Percentiles rank a stretch among this genome's conserved stretches.
Conservation (phyloP, 2,329 filamentous ascomycete species). For the Paecilomyces dactylethromorphus region DNA sequence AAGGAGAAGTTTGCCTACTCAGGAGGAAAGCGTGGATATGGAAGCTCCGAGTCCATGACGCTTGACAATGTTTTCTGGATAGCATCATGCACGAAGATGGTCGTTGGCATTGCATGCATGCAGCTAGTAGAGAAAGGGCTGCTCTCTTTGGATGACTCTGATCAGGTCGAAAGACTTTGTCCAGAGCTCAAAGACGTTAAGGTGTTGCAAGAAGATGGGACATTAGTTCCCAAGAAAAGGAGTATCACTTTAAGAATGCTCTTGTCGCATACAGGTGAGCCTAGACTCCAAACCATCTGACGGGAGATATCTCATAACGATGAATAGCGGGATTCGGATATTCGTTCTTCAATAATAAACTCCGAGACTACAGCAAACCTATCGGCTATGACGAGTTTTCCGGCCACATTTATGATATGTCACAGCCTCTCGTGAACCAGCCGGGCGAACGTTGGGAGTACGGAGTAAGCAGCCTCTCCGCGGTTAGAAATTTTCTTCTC, state of each 20-base stretch:
- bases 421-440: slow-evolving; percentile 53
- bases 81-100: slow-evolving; percentile 46
- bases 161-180: slow-evolving; percentile 32
- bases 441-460: slow-evolving; percentile 59
- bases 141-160: slow-evolving; percentile 35
- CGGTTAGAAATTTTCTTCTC: slow-evolving; percentile 1
- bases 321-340: slow-evolving; percentile 51
- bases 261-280: slow-evolving; percentile 40
- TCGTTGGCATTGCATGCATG: slow-evolving; percentile 41
- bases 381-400: slow-evolving; percentile 53
- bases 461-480: slow-evolving; percentile 35
- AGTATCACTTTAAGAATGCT: slow-evolving; percentile 54
- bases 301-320: slow-evolving; percentile 8
- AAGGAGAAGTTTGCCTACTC: slow-evolving; percentile 44
- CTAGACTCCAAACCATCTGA: background rate
- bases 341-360: slow-evolving; percentile 45
- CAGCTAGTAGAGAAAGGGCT: slow-evolving; percentile 41
- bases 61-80: slow-evolving; percentile 57
- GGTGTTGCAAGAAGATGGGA: slow-evolving; percentile 32
- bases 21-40: slow-evolving; percentile 42
- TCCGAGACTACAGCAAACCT: slow-evolving; percentile 44
- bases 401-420: slow-evolving; percentile 46
- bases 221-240: slow-evolving; percentile 36
- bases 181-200: slow-evolving; percentile 39
- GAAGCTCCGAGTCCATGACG: slow-evolving; percentile 46